Base-by-base conservation (phyloP, 1,284 basidiomycete genomes). In the Irpex lacteus region DNA sequence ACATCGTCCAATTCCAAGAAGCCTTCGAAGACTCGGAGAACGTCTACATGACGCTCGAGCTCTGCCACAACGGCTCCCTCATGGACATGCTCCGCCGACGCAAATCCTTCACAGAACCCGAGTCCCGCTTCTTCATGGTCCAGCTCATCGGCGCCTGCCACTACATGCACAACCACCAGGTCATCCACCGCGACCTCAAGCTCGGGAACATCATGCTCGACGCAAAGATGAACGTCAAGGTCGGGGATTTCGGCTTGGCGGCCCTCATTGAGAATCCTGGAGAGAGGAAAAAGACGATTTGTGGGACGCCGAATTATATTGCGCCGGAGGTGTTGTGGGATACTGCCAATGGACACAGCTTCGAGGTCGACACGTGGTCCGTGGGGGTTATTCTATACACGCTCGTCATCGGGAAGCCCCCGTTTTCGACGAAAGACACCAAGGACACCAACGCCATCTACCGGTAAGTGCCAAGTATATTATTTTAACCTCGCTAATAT, bases 271-370 rank as follows among this genome's bases (percentile, higher is more conserved):
- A 98, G 78, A 96, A 90, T 74, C 93, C 93, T 8, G 96, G 96
- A 1, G 98, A 99, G 76, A 81, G 97, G 70, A 98, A 98, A 83
- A 98, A 98, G 87, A 99, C 97, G 0, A 97, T 98, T 59, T 98
- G 97, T 71, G 98, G 97, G 5, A 99, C 97, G 1, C 98, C 97
- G 1, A 98, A 99, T 76, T 98, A 99, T 76, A 98, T 99, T 69
- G 98, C 98, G 0, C 98, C 97, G 0, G 97, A 99, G 75, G 96
- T 99, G 38, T 80, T 99, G 65, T 98, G 98, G 75, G 96, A 98
- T 75, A 94, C 92, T 53, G 94, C 90, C 32, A 96, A 96, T 70
- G 96, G 97, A 0, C 97, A 99, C 77, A 96, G 94, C 74, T 99
- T 98, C 72, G 97, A 98, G 78, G 97, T 98, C 40, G 97, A 99